Conservation (phyloP, 768 basidiomycete species). For the Boletus vinaceobasis region DNA sequence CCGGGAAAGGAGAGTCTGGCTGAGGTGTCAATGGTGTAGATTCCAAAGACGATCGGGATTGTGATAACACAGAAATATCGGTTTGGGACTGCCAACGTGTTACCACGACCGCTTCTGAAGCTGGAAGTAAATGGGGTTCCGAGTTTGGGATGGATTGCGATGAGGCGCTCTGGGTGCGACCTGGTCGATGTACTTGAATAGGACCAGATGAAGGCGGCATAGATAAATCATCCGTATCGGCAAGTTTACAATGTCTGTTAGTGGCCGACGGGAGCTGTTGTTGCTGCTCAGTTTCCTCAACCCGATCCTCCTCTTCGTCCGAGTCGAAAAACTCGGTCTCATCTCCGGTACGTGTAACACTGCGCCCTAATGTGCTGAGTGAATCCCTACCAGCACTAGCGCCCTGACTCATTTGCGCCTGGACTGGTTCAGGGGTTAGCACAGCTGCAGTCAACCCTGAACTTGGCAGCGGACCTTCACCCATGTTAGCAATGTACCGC, state of each 20-base stretch:
- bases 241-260: slow-evolving; percentile 29
- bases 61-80: slow-evolving; percentile 20
- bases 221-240: slow-evolving; percentile 51
- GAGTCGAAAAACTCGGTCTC: slow-evolving; percentile 65
- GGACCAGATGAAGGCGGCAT: slow-evolving; percentile 38
- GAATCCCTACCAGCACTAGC: background rate
- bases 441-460: slow-evolving; percentile 30
- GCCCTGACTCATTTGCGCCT: background rate
- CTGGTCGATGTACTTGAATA: slow-evolving; percentile 5
- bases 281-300: slow-evolving; percentile 15
- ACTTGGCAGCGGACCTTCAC: slow-evolving; percentile 59
- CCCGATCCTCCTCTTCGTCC: slow-evolving; percentile 35
- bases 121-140: slow-evolving; percentile 17
- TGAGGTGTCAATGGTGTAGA: slow-evolving; percentile 14
- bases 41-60: slow-evolving; percentile 23
- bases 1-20: slow-evolving; percentile 28
- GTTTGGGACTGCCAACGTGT: slow-evolving; percentile 23
- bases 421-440: background rate
- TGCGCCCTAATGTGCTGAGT: slow-evolving; percentile 10
- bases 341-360: slow-evolving; percentile 22
- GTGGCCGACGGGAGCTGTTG: slow-evolving; percentile 5
- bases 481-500: slow-evolving; percentile 66
- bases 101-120: slow-evolving; percentile 13
- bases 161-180: slow-evolving; percentile 7
- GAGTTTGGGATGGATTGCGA: slow-evolving; percentile 10